Percentiles rank a stretch among this genome's conserved stretches.
These are phyloP conservation scores for Litsea cubeba DNA, from an alignment of 164 flowering plant genomes.

Conservation along the genomic window DNA sequence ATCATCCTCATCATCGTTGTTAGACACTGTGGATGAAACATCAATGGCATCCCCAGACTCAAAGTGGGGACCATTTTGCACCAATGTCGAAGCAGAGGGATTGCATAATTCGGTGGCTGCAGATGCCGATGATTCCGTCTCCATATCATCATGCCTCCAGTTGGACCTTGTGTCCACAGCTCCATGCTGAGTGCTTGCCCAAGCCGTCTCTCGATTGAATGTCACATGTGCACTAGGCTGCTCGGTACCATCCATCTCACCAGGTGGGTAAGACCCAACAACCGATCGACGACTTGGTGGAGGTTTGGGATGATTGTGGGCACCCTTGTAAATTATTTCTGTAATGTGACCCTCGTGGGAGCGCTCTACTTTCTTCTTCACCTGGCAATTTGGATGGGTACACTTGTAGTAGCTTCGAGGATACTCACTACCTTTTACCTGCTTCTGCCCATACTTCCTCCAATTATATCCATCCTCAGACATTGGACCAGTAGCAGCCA, in stretches of 20 bases:
- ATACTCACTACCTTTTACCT: conserved; percentile 87
- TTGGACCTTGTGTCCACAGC: conserved; percentile 26
- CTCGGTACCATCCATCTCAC: conserved; percentile 41
- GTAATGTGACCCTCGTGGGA: conserved; percentile 82
- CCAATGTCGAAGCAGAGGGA: conserved; percentile 34
- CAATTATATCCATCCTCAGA: conserved; percentile 86
- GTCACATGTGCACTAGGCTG: conserved; percentile 29
- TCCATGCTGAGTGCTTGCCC: conserved; percentile 40
- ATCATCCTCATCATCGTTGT: conserved; percentile 81
- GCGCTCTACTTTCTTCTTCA: conserved; percentile 89
- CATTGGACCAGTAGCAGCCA: conserved; percentile 29
- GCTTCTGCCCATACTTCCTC: conserved; percentile 95
- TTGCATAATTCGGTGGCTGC: conserved; percentile 38
- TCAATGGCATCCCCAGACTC: conserved; percentile 58
- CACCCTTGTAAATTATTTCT: conserved; percentile 87
- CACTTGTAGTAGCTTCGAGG: conserved; percentile 89
- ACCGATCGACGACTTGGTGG: conserved; percentile 54
- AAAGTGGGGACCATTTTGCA: conserved; percentile 36
- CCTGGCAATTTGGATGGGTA: conserved; percentile 78
- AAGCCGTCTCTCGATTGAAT: conserved; percentile 32
- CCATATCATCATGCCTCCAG: conserved; percentile 52
- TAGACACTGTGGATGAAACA: conserved; percentile 65
- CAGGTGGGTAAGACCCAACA: conserved; percentile 43
- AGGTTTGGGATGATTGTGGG: conserved; percentile 84
- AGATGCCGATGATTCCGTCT: conserved; percentile 47